Base-by-base conservation (phyloP, 2,329 filamentous ascomycete species). In the Fusarium sp. region DNA sequence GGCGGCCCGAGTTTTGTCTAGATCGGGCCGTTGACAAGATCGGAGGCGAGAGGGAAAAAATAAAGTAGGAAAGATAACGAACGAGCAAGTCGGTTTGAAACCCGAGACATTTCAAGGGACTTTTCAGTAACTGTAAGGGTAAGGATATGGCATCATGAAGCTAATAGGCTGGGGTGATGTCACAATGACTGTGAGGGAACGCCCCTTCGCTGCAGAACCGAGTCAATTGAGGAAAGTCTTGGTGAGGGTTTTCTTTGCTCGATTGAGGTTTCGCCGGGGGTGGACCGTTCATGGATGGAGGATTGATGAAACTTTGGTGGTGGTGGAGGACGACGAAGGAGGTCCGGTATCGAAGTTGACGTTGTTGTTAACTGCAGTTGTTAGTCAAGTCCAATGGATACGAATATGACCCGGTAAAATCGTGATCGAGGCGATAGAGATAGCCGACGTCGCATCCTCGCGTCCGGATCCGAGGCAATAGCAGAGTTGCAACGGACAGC, bases 391-490 rank as follows among this genome's bases (percentile, higher is more conserved):
- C 60, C 27, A n/a, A n/a, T 65, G 42, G 57, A 36, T 62, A 56
- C 62, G 25, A 52, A 50, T 40, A 22, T 61, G 65, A 57, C 45
- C 63, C 65, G 59, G 42, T 57, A 52, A 50, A 27, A 71, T 71
- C 63, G 54, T 63, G 69, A 68, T 61, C 42, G 59, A 56, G 60
- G 64, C 50, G 66, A 63, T 33, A 64, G 40, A 66, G 70, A 62
- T 65, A 70, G 58, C 68, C 76, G 70, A 77, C 66, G 72, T 77
- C 74, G 70, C 66, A 78, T 73, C 63, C 59, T 74, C 66, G 47
- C 52, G 60, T 50, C 65, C 65, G 67, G 66, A 47, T 27, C 20
- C 40, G 38, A 56, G 45, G 54, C 36, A 65, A 22, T 57, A 74
- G 18, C 25, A 47, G 42, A 50, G 45, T 50, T 75, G 74, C 47